These are phyloP conservation scores for Musa schizocarpa DNA, from an alignment of 176 grass and related monocot genomes.

Conservation along the genomic window DNA sequence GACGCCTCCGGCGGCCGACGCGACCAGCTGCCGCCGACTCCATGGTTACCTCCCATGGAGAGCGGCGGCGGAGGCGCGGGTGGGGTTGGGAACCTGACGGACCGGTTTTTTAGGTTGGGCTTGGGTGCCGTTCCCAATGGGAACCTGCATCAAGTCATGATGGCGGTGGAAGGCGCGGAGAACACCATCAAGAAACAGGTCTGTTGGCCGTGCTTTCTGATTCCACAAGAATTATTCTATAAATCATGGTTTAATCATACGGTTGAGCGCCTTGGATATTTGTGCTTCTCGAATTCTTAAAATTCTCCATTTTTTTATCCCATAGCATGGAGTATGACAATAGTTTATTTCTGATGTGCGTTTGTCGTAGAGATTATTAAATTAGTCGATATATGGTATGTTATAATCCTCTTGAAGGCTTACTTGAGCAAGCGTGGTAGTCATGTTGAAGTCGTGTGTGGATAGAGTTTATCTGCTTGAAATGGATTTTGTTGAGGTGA, in stretches of 20 bases:
- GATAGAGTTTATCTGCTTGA: background rate
- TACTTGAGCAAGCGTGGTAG: background rate
- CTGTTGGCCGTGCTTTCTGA: background rate
- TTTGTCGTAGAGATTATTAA: background rate
- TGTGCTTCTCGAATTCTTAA: background rate
- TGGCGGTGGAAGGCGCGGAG: conserved; percentile 70
- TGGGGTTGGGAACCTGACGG: conserved; percentile 19
- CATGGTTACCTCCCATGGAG: background rate
- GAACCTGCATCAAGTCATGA: conserved; percentile 48
- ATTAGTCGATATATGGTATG: background rate
- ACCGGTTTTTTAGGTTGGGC: conserved; percentile 19
- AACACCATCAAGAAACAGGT: conserved; percentile 75
- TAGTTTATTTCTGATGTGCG: background rate
- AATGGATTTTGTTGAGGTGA: background rate
- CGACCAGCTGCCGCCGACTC: background rate
- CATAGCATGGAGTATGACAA: background rate
- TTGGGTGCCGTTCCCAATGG: conserved; percentile 14
- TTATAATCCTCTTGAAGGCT: background rate
- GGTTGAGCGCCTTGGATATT: background rate
- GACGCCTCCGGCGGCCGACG: conserved; percentile 1
- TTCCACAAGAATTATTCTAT: conserved; percentile 5
- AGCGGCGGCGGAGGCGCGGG: conserved; percentile 23
- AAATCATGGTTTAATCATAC: background rate
- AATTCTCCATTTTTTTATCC: background rate
- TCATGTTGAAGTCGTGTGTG: background rate